These are phyloP conservation scores for Cryoendolithus antarcticus DNA, from an alignment of 2,329 filamentous ascomycete species.

Conservation along the genomic window DNA sequence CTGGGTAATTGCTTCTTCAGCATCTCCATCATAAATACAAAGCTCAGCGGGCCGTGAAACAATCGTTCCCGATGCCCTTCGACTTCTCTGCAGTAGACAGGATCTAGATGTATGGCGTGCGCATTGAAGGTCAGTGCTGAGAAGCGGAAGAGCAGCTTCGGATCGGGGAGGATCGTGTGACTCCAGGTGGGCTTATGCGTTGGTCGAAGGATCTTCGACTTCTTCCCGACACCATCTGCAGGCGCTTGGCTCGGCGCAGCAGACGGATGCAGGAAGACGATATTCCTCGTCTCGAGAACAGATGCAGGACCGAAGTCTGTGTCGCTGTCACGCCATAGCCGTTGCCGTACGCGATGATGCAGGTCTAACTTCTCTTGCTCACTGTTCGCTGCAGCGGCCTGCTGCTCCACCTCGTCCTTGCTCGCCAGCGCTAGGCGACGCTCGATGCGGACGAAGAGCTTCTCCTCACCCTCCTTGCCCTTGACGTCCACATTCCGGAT, in stretches of 20 bases:
- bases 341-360: conserved; percentile 25
- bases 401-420: conserved; percentile 18
- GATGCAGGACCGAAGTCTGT: conserved; percentile 30
- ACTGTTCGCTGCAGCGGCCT: conserved; percentile 27
- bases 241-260: conserved; percentile 28
- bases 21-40: conserved; percentile 63
- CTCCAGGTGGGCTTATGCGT: conserved; percentile 41
- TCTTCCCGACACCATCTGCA: conserved; percentile 16
- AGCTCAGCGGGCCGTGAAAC: conserved; percentile 74
- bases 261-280: conserved; percentile 49
- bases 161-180: conserved; percentile 52
- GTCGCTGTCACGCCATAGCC: conserved; percentile 33
- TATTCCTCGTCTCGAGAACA: conserved; percentile 46
- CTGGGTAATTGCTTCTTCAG: conserved; percentile 27
- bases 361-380: conserved; percentile 16
- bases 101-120: conserved; percentile 79
- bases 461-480: conserved; percentile 39
- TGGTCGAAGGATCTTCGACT: conserved; percentile 31
- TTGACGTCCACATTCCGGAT: conserved; percentile 37
- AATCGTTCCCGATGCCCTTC: conserved; percentile 67
- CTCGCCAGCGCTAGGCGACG: conserved; percentile 32
- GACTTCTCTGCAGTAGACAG: conserved; percentile 50
- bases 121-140: conserved; percentile 87
- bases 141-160: conserved; percentile 72
- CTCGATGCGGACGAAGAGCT: conserved; percentile 50